phyloP scores from a whole-genome alignment of 176 grass and related monocot species.

The Olyra latifolia region DNA sequence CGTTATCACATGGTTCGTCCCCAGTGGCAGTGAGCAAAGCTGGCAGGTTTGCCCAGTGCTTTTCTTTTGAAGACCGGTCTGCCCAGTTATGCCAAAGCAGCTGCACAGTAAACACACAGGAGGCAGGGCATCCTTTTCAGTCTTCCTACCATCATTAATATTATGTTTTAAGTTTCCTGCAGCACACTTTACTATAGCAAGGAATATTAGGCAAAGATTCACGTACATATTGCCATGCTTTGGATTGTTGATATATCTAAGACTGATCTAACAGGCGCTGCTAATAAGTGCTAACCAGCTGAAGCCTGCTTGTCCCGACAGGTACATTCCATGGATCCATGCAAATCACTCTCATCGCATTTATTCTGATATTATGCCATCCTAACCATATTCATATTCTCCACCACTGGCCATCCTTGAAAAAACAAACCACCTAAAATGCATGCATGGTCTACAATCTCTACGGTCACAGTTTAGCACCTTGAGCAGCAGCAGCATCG shows the following conservation, averaged over 20 bases:
- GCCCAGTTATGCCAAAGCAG: neutral
- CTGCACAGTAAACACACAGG: neutral
- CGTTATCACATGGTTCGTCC: slow-evolving; percentile 26
- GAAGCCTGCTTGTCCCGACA: neutral
- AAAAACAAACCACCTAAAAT: neutral
- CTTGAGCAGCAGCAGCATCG: neutral
- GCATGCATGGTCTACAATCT: neutral
- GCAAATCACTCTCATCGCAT: neutral
- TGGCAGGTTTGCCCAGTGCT: slow-evolving; percentile 23
- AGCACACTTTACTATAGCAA: neutral
- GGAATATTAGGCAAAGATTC: neutral
- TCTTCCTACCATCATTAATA: neutral
- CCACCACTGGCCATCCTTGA: neutral
- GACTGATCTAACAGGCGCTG: neutral
- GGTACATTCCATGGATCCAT: neutral
- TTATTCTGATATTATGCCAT: neutral
- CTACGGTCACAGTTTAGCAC: neutral
- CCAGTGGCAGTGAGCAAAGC: slow-evolving; percentile 14
- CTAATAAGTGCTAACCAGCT: neutral
- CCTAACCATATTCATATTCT: neutral
- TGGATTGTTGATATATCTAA: neutral
- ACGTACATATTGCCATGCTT: neutral
- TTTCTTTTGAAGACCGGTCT: neutral
- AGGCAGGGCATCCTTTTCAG: neutral
- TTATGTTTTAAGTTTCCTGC: neutral